Evolutionary conservation across 2,329 filamentous ascomycete genomes (phyloP), one percentile per base, ranked within the genome.

Genomic region (Hypoxylon sp.): DNA sequence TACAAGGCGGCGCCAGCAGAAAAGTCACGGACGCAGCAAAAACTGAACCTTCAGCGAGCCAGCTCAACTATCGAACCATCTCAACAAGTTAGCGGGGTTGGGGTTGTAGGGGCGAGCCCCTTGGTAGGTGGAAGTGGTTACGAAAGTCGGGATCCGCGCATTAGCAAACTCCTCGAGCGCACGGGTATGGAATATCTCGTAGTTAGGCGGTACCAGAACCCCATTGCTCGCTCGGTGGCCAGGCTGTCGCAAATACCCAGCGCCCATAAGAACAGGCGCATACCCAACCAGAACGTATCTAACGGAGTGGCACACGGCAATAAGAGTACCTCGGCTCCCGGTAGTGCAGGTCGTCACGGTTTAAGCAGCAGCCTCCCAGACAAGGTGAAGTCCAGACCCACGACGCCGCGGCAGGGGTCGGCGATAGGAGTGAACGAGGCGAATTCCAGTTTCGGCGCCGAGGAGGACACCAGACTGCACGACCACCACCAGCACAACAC

Each of bases 181-280:
- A 90, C 89, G 1, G 88, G 87, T 15, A 85, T 90, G 76, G 90
- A 92, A 72, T 92, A 92, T 74, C 82, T 89, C n/a, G 89, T 91
- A 7, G 88, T 93, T 32, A 84, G 89, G 56, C 82, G 90, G 46
- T 90, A 90, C 72, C 88, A 91, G 71, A 91, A 91, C 69, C 89
- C 90, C 0, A 82, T 92, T 17, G 86, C 85, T 4, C 84, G 89
- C 47, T 89, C 88, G 0, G 77, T 92, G 17, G 75, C 76, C 24
- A 81, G 87, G 24, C 74, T 89, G 10, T 75, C 82, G 28, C 80
- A 83, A 51, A 77, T 87, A 1, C 83, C 86, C 0, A 84, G 83
- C 6, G 74, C 79, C 28, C 80, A 86, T 54, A 85, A 81, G 72
- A 80, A 78, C 30, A 79, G 79, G 63, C 79, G 79, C 37, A 87